Conservation (phyloP, 345 rosid species). For the Kernera saxatilis region DNA sequence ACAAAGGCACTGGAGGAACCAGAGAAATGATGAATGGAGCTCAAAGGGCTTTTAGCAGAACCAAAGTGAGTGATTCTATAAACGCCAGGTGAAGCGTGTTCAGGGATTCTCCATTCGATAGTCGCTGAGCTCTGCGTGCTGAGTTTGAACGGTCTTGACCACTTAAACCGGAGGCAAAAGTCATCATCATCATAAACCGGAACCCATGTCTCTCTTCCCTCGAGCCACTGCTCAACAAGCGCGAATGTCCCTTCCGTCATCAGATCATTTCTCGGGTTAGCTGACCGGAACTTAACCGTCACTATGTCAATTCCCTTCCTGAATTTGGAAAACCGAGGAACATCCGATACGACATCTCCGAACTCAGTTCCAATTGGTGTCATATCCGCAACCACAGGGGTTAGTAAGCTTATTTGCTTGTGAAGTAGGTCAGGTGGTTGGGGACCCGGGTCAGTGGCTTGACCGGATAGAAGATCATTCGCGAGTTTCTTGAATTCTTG, state of each 20-base stretch:
- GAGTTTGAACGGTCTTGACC: conserved; percentile 71
- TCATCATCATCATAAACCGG: conserved; percentile 84
- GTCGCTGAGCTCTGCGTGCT: conserved; percentile 57
- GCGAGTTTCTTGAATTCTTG: conserved; percentile 85
- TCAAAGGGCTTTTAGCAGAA: conserved; percentile 48
- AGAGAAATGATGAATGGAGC: conserved; percentile 49
- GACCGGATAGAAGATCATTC: conserved; percentile 36
- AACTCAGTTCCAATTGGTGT: conserved; percentile 55
- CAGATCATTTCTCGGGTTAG: conserved; percentile 79
- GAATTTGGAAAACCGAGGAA: conserved; percentile 38
- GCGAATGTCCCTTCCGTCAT: conserved; percentile 70
- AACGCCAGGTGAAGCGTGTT: conserved; percentile 49
- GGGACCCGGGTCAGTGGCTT: conserved; percentile 32
- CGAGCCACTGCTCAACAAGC: conserved; percentile 59
- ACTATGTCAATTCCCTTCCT: conserved; percentile 46
- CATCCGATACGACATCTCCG: conserved; percentile 60
- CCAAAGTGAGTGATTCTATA: conserved; percentile 77
- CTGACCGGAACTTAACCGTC: conserved; percentile 73
- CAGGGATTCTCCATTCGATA: conserved; percentile 69
- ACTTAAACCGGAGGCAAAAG: conserved; percentile 64
- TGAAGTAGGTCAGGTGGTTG: conserved; percentile 68
- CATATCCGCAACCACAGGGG: conserved; percentile 66
- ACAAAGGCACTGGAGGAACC: conserved; percentile 70
- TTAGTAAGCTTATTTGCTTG: conserved; percentile 65
- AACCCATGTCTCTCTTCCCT: conserved; percentile 49